A percentile compares a stretch with the other conserved stretches of the same genome.
phyloP scores from a whole-genome alignment of 1,139 yeast species.

The Geotrichum europaeum region DNA sequence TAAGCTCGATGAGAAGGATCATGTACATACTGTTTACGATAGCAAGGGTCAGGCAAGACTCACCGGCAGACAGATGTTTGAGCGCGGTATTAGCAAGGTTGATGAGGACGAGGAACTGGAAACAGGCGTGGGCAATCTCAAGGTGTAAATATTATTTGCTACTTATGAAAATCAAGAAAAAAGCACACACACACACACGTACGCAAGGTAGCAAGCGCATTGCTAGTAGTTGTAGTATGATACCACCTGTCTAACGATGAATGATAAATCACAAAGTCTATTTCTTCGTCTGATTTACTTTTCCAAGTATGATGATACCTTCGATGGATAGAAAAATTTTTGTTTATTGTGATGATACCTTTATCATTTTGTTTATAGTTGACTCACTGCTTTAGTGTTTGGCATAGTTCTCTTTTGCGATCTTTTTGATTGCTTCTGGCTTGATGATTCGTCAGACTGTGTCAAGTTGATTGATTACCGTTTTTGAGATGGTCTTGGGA shows the following conservation, averaged over 20 bases:
- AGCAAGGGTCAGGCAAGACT: conserved; percentile 58
- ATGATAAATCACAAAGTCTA: too few relatives aligned
- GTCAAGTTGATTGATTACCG: background rate
- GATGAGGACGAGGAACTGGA: conserved; percentile 43
- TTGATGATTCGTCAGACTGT: background rate
- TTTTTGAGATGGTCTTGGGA: background rate
- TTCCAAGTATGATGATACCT: too few relatives aligned
- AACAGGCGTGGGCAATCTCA: conserved; percentile 13
- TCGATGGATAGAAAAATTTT: too few relatives aligned
- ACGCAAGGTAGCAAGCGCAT: too few relatives aligned
- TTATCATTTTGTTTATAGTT: background rate
- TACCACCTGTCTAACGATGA: too few relatives aligned
- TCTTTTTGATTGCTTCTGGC: background rate
- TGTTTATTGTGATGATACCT: too few relatives aligned
- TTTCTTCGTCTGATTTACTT: too few relatives aligned
- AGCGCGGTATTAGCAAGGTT: conserved; percentile 71
- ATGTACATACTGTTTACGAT: conserved; percentile 47
- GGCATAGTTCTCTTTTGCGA: background rate
- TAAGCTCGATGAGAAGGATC: conserved; percentile 46
- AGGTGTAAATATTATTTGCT: conserved; percentile 1
- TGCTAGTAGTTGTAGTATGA: too few relatives aligned
- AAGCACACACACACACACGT: too few relatives aligned
- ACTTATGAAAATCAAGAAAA: background rate
- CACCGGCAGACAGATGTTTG: conserved; percentile 86
- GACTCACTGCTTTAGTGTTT: background rate